Evolutionary conservation across 495 filamentous ascomycete species (phyloP), one percentile per base, ranked within the genome.

Genomic region (Xylaria scruposa): DNA sequence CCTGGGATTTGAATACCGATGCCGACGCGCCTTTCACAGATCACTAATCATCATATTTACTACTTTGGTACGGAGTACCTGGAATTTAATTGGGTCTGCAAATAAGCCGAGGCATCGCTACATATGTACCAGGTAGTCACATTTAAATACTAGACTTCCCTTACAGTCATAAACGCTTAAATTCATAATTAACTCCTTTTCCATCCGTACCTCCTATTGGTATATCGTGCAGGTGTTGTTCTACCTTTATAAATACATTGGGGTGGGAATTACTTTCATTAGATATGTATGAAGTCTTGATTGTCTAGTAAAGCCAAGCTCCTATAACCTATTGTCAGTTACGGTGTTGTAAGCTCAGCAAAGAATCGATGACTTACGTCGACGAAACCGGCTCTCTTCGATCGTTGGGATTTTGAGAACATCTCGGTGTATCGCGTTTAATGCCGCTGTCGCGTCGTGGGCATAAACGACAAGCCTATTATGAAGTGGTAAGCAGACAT

Each of bases 361-460:
- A 17, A 29, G 15, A 33, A 24, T 49, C n/a, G 5, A 47, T 53
- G 63, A 72, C 77, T 74, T 78, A 78, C 78, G 74, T 66, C 73
- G 75, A 44, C 77, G 74, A 59, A 80, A 80, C 29, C 70, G 72
- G 61, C 78, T 79, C 65, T 80, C 78, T 60, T 79, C 70, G 9
- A 71, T 47, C 6, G 78, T 78, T 61, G 81, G 81, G 26, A 83
- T 83, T 59, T 80, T 79, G 33, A 83, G 75, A 13, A 83, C 81
- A n/a, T 83, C 76, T 56, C 75, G 73, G 46, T 83, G 81, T 47
- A 83, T 79, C 12, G 78, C 79, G 67, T 82, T 79, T 68, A 80
- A 80, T 10, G 81, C 81, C n/a, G 77, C 70, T 21, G 79, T 72
- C 0, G 81, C 81, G 70, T 83, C 77, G 46, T 80, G 74, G 0